Evolutionary conservation across 495 filamentous ascomycete genomes (phyloP).

Genomic region (Corynascus novoguineensis): DNA sequence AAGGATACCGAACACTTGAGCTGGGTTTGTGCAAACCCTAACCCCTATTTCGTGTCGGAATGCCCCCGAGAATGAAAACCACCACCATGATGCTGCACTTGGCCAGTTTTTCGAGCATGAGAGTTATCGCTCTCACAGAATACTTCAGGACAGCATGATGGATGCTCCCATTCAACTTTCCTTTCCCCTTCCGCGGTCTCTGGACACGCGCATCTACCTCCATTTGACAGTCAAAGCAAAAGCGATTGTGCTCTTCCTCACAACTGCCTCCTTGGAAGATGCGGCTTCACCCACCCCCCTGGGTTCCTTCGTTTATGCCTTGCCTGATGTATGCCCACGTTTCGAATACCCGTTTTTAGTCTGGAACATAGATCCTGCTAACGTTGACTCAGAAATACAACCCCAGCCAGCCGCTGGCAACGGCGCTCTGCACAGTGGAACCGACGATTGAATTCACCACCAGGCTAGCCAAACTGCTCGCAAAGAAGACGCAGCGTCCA

Average conservation of each 20-base stretch:
- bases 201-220: conserved; percentile 74
- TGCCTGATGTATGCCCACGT: conserved; percentile 68
- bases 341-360: not conserved
- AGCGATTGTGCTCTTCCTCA: conserved; percentile 68
- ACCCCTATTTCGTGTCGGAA: not conserved
- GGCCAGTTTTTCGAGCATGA: too few relatives aligned
- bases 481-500: conserved; percentile 59
- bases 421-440: conserved; percentile 68
- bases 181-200: conserved; percentile 67
- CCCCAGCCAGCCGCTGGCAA: conserved; percentile 61
- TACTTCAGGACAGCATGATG: conserved; percentile 8
- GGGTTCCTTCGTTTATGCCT: conserved; percentile 85
- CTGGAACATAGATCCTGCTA: not conserved
- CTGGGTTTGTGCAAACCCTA: not conserved
- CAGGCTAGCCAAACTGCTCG: conserved; percentile 75
- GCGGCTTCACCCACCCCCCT: conserved; percentile 48
- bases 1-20: not conserved
- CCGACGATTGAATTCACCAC: conserved; percentile 79
- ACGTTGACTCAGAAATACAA: conserved; percentile 45
- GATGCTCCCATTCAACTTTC: conserved; percentile 57
- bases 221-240: conserved; percentile 65
- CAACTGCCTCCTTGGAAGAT: conserved; percentile 61
- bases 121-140: too few relatives aligned
- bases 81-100: too few relatives aligned
- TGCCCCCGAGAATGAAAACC: too few relatives aligned